phyloP scores from a whole-genome alignment of 805 yeast genomes.

The Starmerella vitae region DNA sequence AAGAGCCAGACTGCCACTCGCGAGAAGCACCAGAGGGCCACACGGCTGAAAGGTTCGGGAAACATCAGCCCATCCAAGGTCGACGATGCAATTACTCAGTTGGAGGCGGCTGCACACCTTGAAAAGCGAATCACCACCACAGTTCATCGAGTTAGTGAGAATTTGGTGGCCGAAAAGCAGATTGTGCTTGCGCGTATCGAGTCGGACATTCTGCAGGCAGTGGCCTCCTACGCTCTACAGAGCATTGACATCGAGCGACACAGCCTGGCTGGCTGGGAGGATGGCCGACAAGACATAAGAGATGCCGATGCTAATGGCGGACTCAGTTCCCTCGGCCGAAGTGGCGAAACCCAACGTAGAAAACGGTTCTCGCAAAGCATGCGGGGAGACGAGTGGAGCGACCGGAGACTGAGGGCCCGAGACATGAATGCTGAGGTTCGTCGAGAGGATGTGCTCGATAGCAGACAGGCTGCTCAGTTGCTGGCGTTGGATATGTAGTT shows the following conservation, averaged over 20 bases:
- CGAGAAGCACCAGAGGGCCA: slow-evolving; percentile 56
- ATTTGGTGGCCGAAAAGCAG: slow-evolving; percentile 61
- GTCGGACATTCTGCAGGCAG: slow-evolving; percentile 36
- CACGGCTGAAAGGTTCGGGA: slow-evolving; percentile 51
- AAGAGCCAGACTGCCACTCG: slow-evolving; percentile 67
- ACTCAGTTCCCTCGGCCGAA: slow-evolving; percentile 69
- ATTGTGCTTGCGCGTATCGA: slow-evolving; percentile 51
- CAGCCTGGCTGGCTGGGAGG: slow-evolving; percentile 58
- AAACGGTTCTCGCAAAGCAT: slow-evolving; percentile 35
- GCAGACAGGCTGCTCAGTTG: slow-evolving; percentile 68
- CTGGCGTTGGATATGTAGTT: slow-evolving; percentile 58
- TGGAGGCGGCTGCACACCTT: slow-evolving; percentile 62
- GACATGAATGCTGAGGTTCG: slow-evolving; percentile 6
- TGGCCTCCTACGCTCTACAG: slow-evolving; percentile 50
- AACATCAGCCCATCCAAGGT: slow-evolving; percentile 76
- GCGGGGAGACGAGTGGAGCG: slow-evolving; percentile 49
- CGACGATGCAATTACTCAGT: slow-evolving; percentile 71
- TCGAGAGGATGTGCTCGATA: slow-evolving; percentile 42
- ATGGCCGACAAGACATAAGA: slow-evolving; percentile 50
- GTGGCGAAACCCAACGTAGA: slow-evolving; percentile 34
- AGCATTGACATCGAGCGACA: slow-evolving; percentile 79
- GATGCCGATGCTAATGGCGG: slow-evolving; percentile 69
- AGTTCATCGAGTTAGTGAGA: slow-evolving; percentile 69
- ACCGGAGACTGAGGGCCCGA: slow-evolving; percentile 33
- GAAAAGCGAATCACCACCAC: slow-evolving; percentile 69